A percentile compares a stretch with the other conserved stretches of the same genome.
Evolutionary conservation across 257 asterid species (phyloP).

Genomic region (Prunella vulgaris): DNA sequence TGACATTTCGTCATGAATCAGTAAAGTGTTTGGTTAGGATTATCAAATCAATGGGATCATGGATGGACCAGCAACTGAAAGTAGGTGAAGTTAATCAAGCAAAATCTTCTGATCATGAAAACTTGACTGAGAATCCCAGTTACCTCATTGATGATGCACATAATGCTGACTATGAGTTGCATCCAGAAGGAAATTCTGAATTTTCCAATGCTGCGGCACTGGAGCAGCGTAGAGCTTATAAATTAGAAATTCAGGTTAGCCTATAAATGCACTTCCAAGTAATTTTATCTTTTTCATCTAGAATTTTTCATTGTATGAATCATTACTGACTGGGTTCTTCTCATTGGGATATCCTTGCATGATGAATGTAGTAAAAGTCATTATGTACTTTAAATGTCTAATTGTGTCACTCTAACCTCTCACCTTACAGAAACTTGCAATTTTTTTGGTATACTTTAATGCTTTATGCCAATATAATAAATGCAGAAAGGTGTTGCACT

Average conservation of each 20-base stretch:
- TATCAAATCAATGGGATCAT: conserved; percentile 85
- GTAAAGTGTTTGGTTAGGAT: conserved; percentile 89
- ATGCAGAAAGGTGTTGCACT: conserved; percentile 94
- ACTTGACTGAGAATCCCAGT: conserved; percentile 38
- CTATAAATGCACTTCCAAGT: conserved; percentile 20
- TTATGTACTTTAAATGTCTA: conserved; percentile 4
- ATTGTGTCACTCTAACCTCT: not conserved
- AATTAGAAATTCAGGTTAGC: conserved; percentile 90
- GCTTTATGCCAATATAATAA: conserved; percentile 29
- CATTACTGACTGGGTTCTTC: not conserved
- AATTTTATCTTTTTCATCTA: conserved; percentile 9
- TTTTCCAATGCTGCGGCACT: conserved; percentile 70
- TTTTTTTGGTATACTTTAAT: conserved; percentile 9
- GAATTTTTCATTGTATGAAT: not conserved
- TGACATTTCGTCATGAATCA: conserved; percentile 93
- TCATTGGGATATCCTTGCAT: conserved; percentile 15
- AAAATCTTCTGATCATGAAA: conserved; percentile 57
- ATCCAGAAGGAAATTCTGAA: conserved; percentile 60
- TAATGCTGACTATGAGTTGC: conserved; percentile 65
- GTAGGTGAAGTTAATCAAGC: conserved; percentile 54
- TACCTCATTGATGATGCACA: conserved; percentile 52
- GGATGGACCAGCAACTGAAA: conserved; percentile 98
- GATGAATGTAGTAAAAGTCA: conserved; percentile 1
- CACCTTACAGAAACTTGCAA: not conserved
- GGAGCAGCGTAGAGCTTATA: conserved; percentile 97